phyloP scores from a whole-genome alignment of 306 rosid species.

The Casuarina equisetifolia region DNA sequence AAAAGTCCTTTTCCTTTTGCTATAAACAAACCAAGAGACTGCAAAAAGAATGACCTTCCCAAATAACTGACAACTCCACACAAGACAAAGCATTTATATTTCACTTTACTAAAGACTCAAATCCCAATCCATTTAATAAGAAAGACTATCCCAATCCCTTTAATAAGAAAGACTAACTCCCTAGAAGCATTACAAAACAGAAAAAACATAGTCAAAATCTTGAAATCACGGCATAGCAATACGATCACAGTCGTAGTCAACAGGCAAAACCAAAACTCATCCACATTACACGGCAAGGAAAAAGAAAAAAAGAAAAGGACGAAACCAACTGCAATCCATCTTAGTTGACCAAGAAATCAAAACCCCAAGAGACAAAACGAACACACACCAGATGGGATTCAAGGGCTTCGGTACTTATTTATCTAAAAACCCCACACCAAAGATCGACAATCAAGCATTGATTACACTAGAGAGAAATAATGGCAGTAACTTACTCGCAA shows the following conservation, averaged over 20 bases:
- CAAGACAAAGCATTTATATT: neutral
- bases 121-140: neutral
- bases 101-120: neutral
- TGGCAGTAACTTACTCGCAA: neutral
- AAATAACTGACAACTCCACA: neutral
- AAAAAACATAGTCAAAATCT: neutral
- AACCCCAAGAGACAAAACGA: slow-evolving; percentile 7
- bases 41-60: neutral
- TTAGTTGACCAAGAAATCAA: neutral
- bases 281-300: neutral
- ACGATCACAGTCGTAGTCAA: neutral
- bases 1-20: neutral
- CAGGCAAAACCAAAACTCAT: neutral
- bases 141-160: neutral
- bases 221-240: slow-evolving; percentile 8
- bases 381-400: slow-evolving; percentile 15
- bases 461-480: neutral
- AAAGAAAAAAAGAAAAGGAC: neutral
- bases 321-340: neutral
- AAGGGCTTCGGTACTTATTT: slow-evolving; percentile 11
- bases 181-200: neutral
- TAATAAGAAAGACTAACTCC: neutral
- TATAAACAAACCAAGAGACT: neutral
- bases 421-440: neutral
- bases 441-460: neutral